phyloP scores from a whole-genome alignment of 768 basidiomycete genomes.

The Rhodotorula paludigena region DNA sequence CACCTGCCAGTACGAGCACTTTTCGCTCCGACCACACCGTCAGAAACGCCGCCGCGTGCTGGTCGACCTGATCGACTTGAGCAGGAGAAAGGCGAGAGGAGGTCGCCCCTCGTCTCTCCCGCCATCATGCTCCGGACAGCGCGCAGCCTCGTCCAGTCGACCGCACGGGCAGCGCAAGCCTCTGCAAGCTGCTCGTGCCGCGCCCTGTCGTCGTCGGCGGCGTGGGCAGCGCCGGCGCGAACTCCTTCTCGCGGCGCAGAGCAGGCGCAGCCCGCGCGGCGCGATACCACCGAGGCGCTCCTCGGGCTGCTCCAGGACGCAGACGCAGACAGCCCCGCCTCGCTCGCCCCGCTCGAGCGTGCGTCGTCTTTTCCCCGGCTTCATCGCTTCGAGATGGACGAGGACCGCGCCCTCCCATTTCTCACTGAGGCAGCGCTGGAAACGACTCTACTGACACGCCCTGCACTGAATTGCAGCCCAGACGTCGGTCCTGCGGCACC shows the following conservation, averaged over 20 bases:
- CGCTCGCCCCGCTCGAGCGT: not conserved
- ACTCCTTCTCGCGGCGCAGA: not conserved
- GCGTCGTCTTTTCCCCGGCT: not conserved
- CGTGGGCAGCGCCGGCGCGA: not conserved
- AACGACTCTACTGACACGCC: too few relatives aligned
- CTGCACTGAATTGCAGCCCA: constrained; percentile 18
- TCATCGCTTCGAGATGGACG: not conserved
- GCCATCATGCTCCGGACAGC: not conserved
- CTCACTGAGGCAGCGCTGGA: not conserved
- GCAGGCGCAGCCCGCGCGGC: not conserved
- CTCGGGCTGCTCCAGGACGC: not conserved
- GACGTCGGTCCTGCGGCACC: constrained; percentile 24
- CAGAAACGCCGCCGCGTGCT: too few relatives aligned
- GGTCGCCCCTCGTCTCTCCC: too few relatives aligned
- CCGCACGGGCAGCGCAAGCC: not conserved
- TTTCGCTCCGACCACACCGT: too few relatives aligned
- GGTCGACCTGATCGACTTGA: too few relatives aligned
- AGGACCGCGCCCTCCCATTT: not conserved
- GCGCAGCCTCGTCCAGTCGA: too few relatives aligned
- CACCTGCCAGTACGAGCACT: too few relatives aligned
- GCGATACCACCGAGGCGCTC: not conserved
- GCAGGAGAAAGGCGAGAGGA: too few relatives aligned
- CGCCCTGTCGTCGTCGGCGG: not conserved
- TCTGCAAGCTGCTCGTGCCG: not conserved
- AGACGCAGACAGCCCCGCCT: not conserved